Evolutionary conservation across 2,329 filamentous ascomycete genomes (phyloP).

Genomic region (Aureobasidium musti): DNA sequence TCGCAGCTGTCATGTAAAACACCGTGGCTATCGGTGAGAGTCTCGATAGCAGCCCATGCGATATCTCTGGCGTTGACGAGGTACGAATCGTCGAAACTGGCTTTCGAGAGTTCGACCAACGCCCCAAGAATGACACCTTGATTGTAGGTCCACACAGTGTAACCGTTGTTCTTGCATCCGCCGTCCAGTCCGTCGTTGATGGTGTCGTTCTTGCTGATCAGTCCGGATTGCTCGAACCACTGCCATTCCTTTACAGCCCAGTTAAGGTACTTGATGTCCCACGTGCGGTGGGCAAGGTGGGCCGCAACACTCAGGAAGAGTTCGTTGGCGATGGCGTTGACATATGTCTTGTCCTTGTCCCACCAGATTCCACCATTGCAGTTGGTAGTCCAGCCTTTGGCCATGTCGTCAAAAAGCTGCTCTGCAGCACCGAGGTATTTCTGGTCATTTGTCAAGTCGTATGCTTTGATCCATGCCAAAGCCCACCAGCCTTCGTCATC

Average conservation of each 20-base stretch:
- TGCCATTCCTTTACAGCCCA: constrained; percentile 52
- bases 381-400: constrained; percentile 45
- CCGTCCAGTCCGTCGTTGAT: constrained; percentile 56
- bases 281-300: constrained; percentile 55
- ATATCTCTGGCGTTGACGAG: constrained; percentile 41
- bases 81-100: constrained; percentile 41
- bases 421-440: constrained; percentile 51
- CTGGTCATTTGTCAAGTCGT: constrained; percentile 51
- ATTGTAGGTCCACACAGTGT: constrained; percentile 56
- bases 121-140: constrained; percentile 64
- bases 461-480: constrained; percentile 55
- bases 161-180: constrained; percentile 50
- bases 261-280: constrained; percentile 43
- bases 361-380: constrained; percentile 53
- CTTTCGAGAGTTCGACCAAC: constrained; percentile 55
- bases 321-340: constrained; percentile 58
- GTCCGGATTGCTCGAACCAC: constrained; percentile 54
- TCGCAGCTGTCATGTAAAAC: constrained; percentile 46
- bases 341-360: constrained; percentile 47
- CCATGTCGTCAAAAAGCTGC: constrained; percentile 51
- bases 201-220: constrained; percentile 52
- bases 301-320: constrained; percentile 57
- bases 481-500: constrained; percentile 59
- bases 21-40: constrained; percentile 42
- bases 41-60: constrained; percentile 43